Evolutionary conservation across 768 basidiomycete genomes (phyloP), one percentile per base, ranked within the genome.

Genomic region (Tricholoma bakamatsutake): DNA sequence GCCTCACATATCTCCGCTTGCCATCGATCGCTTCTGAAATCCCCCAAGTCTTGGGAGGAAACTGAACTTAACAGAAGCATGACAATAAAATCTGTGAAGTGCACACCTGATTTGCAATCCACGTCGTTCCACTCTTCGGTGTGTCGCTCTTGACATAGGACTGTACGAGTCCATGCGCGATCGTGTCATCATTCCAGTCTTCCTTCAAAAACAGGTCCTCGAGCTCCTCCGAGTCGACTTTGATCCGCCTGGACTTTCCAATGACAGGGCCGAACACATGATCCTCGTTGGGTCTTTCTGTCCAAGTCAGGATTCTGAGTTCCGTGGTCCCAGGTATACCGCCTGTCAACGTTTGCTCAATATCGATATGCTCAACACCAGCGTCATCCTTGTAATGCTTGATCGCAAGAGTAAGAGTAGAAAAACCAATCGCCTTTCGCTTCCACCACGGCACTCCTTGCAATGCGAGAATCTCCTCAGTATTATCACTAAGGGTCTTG

Each of bases 371-470:
- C 67, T 91, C 89, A 28, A 81, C 62, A 34, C 76, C 80, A 1
- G 66, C 70, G 12, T 78, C 82, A 47, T 85, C 80, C 59, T 77
- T 84, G 72, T 77, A 81, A 64, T 91, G 88, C 56, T 81, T 86
- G 63, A 89, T 66, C 43, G 53, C 53, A 37, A 90, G 78, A 21
- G 83, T 86, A 46, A 91, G 62, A 15, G 79, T 82, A 31, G 78
- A 83, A 27, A 73, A 31, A 21, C 64, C 54, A 62, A 92, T 90
- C 24, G 79, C 78, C 56, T 77, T 83, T 60, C 90, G 81, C 60
- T 74, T 86, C 46, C 84, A 56, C 89, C 89, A 92, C 33, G 83
- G 67, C 31, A 92, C 76, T 50, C 90, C 90, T 66, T 91, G 90
- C 2, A 86, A 73, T 31, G 68, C 65, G 40, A 92, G 81, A 58